Conservation (phyloP, 768 basidiomycete genomes). For the Pleurotus salmoneostramineus region DNA sequence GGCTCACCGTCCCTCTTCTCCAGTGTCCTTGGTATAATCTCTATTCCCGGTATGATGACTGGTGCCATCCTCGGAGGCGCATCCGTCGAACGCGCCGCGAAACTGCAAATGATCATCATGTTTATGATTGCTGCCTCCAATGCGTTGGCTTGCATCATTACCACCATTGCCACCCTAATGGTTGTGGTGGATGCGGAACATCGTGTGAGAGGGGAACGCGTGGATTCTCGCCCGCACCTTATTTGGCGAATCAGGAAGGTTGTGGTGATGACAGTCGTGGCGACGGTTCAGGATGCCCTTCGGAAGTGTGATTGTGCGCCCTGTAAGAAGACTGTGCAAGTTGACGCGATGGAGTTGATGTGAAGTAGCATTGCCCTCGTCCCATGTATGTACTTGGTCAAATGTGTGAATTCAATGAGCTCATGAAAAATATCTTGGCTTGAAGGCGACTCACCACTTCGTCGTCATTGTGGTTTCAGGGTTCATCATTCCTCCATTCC, state of each 20-base stretch:
- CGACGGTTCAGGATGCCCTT: neutral
- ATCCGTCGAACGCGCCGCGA: slow-evolving; percentile 80
- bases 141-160: slow-evolving; percentile 63
- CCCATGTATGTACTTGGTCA: too few relatives aligned
- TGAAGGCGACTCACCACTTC: too few relatives aligned
- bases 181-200: slow-evolving; percentile 69
- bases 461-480: too few relatives aligned
- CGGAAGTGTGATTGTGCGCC: neutral
- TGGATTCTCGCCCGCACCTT: slow-evolving; percentile 35
- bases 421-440: too few relatives aligned
- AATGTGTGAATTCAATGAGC: too few relatives aligned
- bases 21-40: slow-evolving; percentile 72
- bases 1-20: neutral
- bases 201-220: slow-evolving; percentile 25
- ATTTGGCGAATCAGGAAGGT: slow-evolving; percentile 19
- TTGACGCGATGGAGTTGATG: neutral
- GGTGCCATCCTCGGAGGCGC: slow-evolving; percentile 87
- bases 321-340: neutral
- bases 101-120: slow-evolving; percentile 91
- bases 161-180: slow-evolving; percentile 54
- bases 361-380: neutral
- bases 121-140: slow-evolving; percentile 87
- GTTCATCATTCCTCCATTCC: too few relatives aligned
- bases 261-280: slow-evolving; percentile 2
- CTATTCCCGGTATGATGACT: slow-evolving; percentile 89